These are phyloP conservation scores for Peniophora sp. DNA, from an alignment of 1,284 basidiomycete species.

Conservation along the genomic window DNA sequence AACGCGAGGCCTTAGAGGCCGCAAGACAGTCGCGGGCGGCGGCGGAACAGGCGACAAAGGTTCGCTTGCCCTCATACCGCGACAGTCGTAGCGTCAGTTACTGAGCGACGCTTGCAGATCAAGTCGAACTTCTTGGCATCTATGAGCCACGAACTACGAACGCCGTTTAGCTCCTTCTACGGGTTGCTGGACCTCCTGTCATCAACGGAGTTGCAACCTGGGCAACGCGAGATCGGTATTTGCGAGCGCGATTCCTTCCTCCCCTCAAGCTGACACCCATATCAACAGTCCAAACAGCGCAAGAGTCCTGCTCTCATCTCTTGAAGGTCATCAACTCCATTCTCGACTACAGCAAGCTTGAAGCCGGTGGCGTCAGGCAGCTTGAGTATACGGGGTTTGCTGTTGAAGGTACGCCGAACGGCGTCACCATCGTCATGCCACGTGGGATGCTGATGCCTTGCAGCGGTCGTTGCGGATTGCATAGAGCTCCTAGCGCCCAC, in stretches of 20 bases:
- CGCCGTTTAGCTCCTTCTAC: slow-evolving; percentile 70
- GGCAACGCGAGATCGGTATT: slow-evolving; percentile 63
- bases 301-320: slow-evolving; percentile 64
- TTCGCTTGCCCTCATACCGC: slow-evolving; percentile 14
- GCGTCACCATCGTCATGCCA: too few species aligned
- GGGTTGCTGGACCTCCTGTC: slow-evolving; percentile 60
- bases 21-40: slow-evolving; percentile 62
- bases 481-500: slow-evolving; percentile 65
- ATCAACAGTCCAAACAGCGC: slow-evolving; percentile 58
- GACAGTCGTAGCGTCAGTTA: not conserved
- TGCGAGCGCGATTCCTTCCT: too few species aligned
- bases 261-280: not conserved
- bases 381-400: slow-evolving; percentile 57
- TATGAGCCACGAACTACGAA: slow-evolving; percentile 67
- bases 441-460: not conserved
- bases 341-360: slow-evolving; percentile 66
- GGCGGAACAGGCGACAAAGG: slow-evolving; percentile 65
- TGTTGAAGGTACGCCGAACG: slow-evolving; percentile 41
- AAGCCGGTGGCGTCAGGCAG: slow-evolving; percentile 60
- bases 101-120: slow-evolving; percentile 31
- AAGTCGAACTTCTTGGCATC: slow-evolving; percentile 70
- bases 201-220: slow-evolving; percentile 55
- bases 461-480: slow-evolving; percentile 39
- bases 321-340: slow-evolving; percentile 72
- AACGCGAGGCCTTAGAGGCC: slow-evolving; percentile 56